Base-by-base conservation (phyloP, 2,329 filamentous ascomycete genomes). In the Colletotrichum lindemuthianum region DNA sequence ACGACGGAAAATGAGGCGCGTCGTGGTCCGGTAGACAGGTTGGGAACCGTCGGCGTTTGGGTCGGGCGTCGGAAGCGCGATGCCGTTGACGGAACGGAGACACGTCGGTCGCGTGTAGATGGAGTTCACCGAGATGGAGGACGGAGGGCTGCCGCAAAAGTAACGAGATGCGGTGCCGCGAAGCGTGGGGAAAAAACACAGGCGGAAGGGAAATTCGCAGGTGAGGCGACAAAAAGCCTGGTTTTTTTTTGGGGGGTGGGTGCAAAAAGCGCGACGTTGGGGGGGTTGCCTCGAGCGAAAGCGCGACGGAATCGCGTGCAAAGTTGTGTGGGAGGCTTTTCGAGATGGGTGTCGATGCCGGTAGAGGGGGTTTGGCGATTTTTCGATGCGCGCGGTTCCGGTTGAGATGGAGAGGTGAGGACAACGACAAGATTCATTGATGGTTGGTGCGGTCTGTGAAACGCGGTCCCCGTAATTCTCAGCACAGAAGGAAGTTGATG, bases 331-430 rank as follows among this genome's bases (percentile, higher is more conserved):
- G 77, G 80, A 78, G 78, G 78, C 76, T 76, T 81, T 79, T 82
- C 77, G 76, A 78, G 84, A 86, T 86, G 83, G 80, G 76, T 79
- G 78, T 82, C 78, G 84, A 87, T 87, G 84, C 77, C 82, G 83
- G 82, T 81, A 80, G 80, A 82, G 81, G 81, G 78, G 82, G 82
- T 83, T 80, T 82, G 82, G 83, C 81, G 84, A 85, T 85, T 83
- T 85, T 85, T 73, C 71, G 83, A 86, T 87, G 84, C 84, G 84
- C 84, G 84, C 82, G 76, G 79, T 83, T 78, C 79, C 78, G 72
- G 72, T 77, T 79, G 77, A 81, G 79, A 82, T 80, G 79, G 81
- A 74, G 81, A 82, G 73, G 76, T 82, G 80, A 82, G 80, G 79
- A 81, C 70, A 79, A 81, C 79, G 78, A 78, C 79, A 81, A 81